Base-by-base conservation (phyloP, 148 eudicot genomes). In the Fallopia convolvulus region DNA sequence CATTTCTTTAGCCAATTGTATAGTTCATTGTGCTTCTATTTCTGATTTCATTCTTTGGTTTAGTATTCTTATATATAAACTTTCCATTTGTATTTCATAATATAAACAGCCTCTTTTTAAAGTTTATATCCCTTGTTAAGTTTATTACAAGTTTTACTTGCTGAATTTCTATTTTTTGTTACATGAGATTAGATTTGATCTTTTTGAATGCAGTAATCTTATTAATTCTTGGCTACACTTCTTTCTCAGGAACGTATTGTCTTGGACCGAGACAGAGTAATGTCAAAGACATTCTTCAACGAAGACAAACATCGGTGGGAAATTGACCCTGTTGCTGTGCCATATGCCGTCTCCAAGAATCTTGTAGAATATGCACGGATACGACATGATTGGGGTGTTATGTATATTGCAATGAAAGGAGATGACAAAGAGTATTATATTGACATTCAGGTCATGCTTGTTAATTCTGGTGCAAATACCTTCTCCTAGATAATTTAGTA, bases 311-410 rank as follows among this genome's bases (percentile, higher is more conserved):
- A 77, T 20, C 82, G 98, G 83, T 90, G 94, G 94, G 98, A 91
- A 80, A 87, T 93, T 81, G 97, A 93, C 70, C 91, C 98, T 55
- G 74, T 93, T 81, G 97, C 94, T 32, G 91, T 91, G 83, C 92
- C 98, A 77, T 86, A 87, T 85, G 94, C 97, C 30, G 91, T 93
- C 44, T 87, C 94, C 77, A 82, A 83, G 79, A 91, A 88, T 74
- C 92, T 93, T 83, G 85, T 93, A 26, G 85, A 91, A 76, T 81
- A 83, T 84, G 97, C 94, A 48, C 84, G 89, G 26, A 90, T 93
- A 78, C 83, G 98, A 82, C 98, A 91, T 70, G 98, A 93, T 76
- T 87, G 92, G 94, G 92, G 83, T 78, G 97, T 88, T 78, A 91
- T 93, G 97, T 90, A 86, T 80, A 61, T 93, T 78, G 82, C 85